phyloP scores from a whole-genome alignment of 768 basidiomycete genomes.

The Arthromyces matolae region DNA sequence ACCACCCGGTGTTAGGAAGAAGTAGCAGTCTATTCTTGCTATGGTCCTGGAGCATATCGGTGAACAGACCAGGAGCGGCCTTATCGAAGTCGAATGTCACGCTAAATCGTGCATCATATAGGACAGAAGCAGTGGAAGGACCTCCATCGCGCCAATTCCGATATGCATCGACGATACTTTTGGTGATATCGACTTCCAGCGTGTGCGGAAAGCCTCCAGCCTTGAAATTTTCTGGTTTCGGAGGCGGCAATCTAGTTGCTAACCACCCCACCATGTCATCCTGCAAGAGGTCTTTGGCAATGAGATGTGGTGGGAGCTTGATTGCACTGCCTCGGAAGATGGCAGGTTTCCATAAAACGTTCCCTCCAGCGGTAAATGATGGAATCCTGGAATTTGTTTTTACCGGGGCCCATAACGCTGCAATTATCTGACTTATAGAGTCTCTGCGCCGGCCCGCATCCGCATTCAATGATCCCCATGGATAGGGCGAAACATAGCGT shows the following conservation, averaged over 20 bases:
- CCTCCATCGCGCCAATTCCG: constrained; percentile 15
- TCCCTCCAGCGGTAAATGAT: constrained; percentile 53
- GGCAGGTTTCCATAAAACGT: constrained; percentile 63
- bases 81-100: constrained; percentile 41
- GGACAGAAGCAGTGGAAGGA: constrained; percentile 29
- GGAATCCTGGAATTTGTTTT: constrained; percentile 20
- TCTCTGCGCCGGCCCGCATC: constrained; percentile 51
- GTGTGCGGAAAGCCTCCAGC: constrained; percentile 20
- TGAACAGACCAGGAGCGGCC: constrained; percentile 38
- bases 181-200: constrained; percentile 42
- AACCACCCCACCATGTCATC: constrained; percentile 51
- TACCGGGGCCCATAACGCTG: constrained; percentile 42
- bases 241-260: constrained; percentile 54
- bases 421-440: constrained; percentile 45
- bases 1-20: constrained; percentile 39
- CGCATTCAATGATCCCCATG: constrained; percentile 71
- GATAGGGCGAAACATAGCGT: constrained; percentile 67
- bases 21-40: constrained; percentile 28
- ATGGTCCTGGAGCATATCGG: constrained; percentile 20
- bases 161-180: constrained; percentile 16
- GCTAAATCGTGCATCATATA: constrained; percentile 68
- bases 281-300: not conserved
- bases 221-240: constrained; percentile 28
- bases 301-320: constrained; percentile 14
- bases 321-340: constrained; percentile 26